Base-by-base conservation (phyloP, 495 filamentous ascomycete genomes). In the Penicilliopsis zonata region DNA sequence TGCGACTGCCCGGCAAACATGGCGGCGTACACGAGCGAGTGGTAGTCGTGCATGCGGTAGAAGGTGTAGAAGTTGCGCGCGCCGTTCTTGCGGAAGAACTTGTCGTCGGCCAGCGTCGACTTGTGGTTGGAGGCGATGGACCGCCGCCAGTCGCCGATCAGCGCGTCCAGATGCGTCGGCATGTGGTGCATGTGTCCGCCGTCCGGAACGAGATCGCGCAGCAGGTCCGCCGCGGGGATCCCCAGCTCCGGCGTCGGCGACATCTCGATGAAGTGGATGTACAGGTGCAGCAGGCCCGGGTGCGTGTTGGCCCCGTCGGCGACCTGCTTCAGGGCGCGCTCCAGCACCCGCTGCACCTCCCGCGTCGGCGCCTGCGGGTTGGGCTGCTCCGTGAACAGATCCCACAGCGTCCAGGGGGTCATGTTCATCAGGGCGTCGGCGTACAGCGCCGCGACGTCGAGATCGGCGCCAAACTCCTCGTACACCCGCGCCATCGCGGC, bases 211-310 rank as follows among this genome's bases (percentile, higher is more conserved):
- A 82, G 60, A 1, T 63, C 65, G 2, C 76, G 70, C 2, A 83
- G 63, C 25, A 62, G 57, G 34, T 80, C 69, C 0, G 77, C 74
- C 4, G 59, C 58, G 2, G 50, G 49, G 2, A 82, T 48, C 0
- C 71, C 78, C 4, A 40, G 46, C 34, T 80, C 78, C 0, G 78
- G 78, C 1, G 61, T 62, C 0, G 48, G 38, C 2, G 76, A 82
- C 77, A 82, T 82, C 44, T 84, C 78, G 71, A 80, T 78, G 9
- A 80, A 58, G 42, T 84, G 79, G 33, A 82, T 80, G 37, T 81
- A 82, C 2, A 80, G 49, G 44, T 83, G 78, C 14, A 83, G 44
- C 2, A 83, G 49, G 2, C 77, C 78, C 0, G 78, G 75, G 36
- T 81, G 73, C 7, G 38, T 29, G 2, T 55, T 43, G n/a, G 57